Percentiles rank a stretch among this genome's conserved stretches.
Evolutionary conservation across 306 rosid species (phyloP).

Genomic region (Fragaria nilgerrensis): DNA sequence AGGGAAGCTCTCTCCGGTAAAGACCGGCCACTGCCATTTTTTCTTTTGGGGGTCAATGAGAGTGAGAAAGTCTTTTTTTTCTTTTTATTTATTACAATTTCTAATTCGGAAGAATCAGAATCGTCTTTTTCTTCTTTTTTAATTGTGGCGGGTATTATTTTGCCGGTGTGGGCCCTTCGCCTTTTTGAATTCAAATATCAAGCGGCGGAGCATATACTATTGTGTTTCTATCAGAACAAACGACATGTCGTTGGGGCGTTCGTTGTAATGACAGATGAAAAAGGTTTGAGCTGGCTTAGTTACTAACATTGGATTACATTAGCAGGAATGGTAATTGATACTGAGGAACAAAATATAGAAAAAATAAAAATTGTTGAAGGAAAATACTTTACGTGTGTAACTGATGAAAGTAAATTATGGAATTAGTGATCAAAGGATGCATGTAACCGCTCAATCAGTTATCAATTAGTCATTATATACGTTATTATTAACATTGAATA

Average conservation of each 20-base stretch:
- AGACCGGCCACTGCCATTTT: conserved; percentile 51
- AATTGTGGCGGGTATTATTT: conserved; percentile 9
- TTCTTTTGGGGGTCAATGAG: neutral
- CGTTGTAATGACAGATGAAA: neutral
- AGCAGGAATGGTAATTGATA: no score
- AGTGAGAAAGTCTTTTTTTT: neutral
- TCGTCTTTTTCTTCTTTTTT: neutral
- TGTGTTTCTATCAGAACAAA: neutral
- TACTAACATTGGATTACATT: no score
- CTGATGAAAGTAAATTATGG: no score
- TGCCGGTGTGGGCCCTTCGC: neutral
- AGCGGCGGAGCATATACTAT: neutral
- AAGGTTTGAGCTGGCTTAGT: neutral
- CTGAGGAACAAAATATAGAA: no score
- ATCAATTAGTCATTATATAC: no score
- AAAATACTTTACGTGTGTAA: no score
- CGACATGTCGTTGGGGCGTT: neutral
- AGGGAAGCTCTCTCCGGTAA: conserved; percentile 64
- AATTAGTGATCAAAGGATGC: no score
- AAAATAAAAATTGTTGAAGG: no score
- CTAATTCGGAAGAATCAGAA: neutral
- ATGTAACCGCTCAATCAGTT: no score
- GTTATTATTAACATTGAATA: no score
- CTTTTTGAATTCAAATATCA: neutral
- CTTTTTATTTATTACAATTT: no score